phyloP scores from a whole-genome alignment of 192 early-diverging fungal genomes.

The Coemansia sp. region DNA sequence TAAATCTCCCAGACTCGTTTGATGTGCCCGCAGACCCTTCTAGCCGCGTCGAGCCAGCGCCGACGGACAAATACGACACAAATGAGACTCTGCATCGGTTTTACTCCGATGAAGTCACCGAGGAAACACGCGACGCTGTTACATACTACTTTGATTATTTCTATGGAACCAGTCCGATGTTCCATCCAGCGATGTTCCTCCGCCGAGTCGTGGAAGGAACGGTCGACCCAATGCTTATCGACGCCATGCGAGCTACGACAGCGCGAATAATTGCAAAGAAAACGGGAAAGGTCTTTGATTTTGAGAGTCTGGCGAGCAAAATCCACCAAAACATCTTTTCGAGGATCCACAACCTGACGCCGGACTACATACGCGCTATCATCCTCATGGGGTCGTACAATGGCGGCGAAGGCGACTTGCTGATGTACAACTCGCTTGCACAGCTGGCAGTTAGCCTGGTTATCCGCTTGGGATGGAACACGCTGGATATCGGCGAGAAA shows the following conservation, averaged over 20 bases:
- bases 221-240: constrained; percentile 36
- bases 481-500: constrained; percentile 14
- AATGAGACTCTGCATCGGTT: constrained; percentile 34
- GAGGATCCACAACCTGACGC: constrained; percentile 19
- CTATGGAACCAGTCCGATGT: constrained; percentile 46
- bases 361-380: constrained; percentile 41
- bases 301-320: constrained; percentile 24
- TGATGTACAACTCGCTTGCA: constrained; percentile 42
- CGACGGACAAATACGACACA: background rate
- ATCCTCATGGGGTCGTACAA: constrained; percentile 35
- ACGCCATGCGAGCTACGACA: constrained; percentile 35
- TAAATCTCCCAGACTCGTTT: background rate
- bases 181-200: constrained; percentile 41
- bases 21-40: background rate
- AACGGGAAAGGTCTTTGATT: constrained; percentile 32
- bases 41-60: background rate
- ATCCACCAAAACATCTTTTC: constrained; percentile 24
- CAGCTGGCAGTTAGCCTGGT: constrained; percentile 35
- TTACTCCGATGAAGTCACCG: constrained; percentile 40
- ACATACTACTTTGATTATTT: constrained; percentile 48
- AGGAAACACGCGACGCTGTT: constrained; percentile 35
- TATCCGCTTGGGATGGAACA: constrained; percentile 39
- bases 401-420: constrained; percentile 42
- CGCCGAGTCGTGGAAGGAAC: constrained; percentile 38
- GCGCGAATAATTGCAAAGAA: constrained; percentile 33